Conservation (phyloP, 768 basidiomycete genomes). For the Mycena vitilis region DNA sequence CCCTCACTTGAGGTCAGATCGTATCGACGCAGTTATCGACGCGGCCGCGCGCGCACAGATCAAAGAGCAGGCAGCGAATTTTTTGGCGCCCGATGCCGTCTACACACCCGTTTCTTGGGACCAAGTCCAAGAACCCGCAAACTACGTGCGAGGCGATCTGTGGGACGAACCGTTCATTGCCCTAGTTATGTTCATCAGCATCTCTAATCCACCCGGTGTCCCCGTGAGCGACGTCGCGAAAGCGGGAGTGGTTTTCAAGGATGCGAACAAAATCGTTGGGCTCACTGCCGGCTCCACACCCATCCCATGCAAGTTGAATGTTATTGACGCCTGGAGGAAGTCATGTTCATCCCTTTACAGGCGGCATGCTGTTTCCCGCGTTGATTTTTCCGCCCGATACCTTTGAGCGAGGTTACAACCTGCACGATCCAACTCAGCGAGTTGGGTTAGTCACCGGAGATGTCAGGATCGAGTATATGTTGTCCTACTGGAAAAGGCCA, state of each 20-base stretch:
- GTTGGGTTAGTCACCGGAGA: slow-evolving; percentile 11
- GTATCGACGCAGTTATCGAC: slow-evolving; percentile 14
- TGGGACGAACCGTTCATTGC: slow-evolving; percentile 21
- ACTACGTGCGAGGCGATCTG: neutral
- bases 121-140: neutral
- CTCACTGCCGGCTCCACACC: slow-evolving; percentile 12
- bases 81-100: neutral
- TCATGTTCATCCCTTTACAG: neutral
- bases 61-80: neutral
- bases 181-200: slow-evolving; percentile 10
- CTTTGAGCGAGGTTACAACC: slow-evolving; percentile 1
- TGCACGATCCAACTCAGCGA: slow-evolving; percentile 14
- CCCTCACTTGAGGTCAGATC: neutral
- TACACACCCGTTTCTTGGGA: slow-evolving; percentile 18
- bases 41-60: slow-evolving; percentile 11
- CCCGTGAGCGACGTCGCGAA: neutral
- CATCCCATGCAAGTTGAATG: slow-evolving; percentile 11
- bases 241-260: slow-evolving; percentile 13
- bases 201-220: neutral
- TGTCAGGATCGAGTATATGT: slow-evolving; percentile 12
- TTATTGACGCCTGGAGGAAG: too few species aligned
- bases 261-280: neutral
- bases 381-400: slow-evolving; percentile 2
- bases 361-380: slow-evolving; percentile 15
- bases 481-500: slow-evolving; percentile 28